Evolutionary conservation across 2,329 filamentous ascomycete genomes (phyloP).

Genomic region (Hansfordia pulvinata): DNA sequence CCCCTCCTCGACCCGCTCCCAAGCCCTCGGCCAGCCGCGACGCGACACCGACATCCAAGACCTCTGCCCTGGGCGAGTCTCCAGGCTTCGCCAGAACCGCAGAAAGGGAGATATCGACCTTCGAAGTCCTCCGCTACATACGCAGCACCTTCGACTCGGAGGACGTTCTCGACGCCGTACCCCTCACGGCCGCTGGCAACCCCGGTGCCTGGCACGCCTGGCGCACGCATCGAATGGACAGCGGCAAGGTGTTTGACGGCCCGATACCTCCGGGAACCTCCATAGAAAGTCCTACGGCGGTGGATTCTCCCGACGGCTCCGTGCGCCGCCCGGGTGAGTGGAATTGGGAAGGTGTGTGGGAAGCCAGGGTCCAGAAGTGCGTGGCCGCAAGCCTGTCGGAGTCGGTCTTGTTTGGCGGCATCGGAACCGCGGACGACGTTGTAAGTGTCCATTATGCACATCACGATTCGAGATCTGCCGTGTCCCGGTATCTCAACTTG

Average conservation of each 20-base stretch:
- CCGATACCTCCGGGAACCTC: slow-evolving; percentile 7
- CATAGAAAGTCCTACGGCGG: slow-evolving; percentile 1
- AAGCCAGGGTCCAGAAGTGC: slow-evolving; percentile 70
- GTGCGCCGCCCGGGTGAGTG: slow-evolving; percentile 62
- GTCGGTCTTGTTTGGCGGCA: slow-evolving; percentile 59
- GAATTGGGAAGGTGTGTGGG: slow-evolving; percentile 98
- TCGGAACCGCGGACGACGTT: slow-evolving; percentile 52
- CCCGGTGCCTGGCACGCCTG: slow-evolving; percentile 91
- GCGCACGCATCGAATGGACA: slow-evolving; percentile 52
- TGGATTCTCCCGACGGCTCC: slow-evolving; percentile 5
- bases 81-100: slow-evolving; percentile 26
- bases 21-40: slow-evolving; percentile 11
- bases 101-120: slow-evolving; percentile 36
- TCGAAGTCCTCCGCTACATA: slow-evolving; percentile 68
- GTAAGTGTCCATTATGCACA: slow-evolving; percentile 33
- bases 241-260: slow-evolving; percentile 23
- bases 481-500: slow-evolving; percentile 3
- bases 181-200: slow-evolving; percentile 74
- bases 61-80: slow-evolving; percentile 12
- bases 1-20: slow-evolving; percentile 13
- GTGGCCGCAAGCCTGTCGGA: slow-evolving; percentile 70
- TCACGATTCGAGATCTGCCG: neutral
- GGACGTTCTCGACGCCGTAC: slow-evolving; percentile 61
- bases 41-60: slow-evolving; percentile 11
- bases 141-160: slow-evolving; percentile 71